Conservation (phyloP, 163 green algal species). For the Scenedesmus sp. region DNA sequence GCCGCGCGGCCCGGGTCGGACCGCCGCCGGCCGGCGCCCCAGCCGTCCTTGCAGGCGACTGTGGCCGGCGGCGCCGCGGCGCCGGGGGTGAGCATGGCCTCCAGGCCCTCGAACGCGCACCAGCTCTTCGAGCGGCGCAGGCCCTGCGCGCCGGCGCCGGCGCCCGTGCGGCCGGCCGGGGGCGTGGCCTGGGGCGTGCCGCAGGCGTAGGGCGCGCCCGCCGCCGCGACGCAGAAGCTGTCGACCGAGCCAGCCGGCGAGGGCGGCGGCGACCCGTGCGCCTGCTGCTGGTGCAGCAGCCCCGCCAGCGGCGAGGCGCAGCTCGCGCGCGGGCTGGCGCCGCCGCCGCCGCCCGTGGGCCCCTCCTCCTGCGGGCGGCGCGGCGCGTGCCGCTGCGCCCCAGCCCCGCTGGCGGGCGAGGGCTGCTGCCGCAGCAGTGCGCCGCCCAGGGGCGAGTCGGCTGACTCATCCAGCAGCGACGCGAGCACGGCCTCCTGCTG, state of each 20-base stretch:
- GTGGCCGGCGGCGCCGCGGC: not conserved
- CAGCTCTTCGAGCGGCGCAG: not conserved
- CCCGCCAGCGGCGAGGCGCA: not conserved
- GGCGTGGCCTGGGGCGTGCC: not conserved
- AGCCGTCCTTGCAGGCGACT: constrained; percentile 38
- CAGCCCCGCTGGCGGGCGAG: not conserved
- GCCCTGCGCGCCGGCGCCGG: not conserved
- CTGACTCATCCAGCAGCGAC: constrained; percentile 25
- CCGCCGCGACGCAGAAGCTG: constrained; percentile 23
- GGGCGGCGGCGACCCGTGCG: not conserved
- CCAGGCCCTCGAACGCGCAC: constrained; percentile 26
- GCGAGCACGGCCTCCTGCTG: constrained; percentile 8
- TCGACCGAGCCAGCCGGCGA: constrained; percentile 32
- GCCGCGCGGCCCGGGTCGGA: too few relatives aligned
- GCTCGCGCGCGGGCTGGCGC: too few relatives aligned
- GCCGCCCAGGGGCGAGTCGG: not conserved
- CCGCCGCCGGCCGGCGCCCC: too few relatives aligned
- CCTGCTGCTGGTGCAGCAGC: not conserved
- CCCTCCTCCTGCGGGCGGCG: not conserved
- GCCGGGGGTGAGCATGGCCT: not conserved
- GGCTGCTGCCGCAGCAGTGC: not conserved
- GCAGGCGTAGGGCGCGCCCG: constrained; percentile 24
- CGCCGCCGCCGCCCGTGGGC: too few relatives aligned
- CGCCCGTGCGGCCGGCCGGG: constrained; percentile 1
- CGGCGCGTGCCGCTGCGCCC: not conserved